Evolutionary conservation across 371 early-diverging fungal species (phyloP), one percentile per base, ranked within the genome.

Genomic region (Basidiobolus meristosporus): DNA sequence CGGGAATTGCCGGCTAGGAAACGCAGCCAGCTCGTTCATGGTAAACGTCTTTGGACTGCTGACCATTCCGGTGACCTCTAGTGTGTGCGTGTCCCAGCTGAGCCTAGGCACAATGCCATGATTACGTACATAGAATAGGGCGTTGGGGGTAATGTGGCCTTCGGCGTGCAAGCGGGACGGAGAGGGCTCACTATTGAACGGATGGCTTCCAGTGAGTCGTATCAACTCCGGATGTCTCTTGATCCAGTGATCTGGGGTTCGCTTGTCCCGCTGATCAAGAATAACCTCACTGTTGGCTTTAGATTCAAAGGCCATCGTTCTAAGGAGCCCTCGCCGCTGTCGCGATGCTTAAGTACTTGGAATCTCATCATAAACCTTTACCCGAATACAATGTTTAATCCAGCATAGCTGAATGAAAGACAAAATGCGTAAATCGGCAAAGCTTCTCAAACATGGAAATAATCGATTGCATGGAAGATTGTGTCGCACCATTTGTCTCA

Each of bases 81-180:
- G 43, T 6, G 44, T 43, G 38, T 59, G 62, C 0, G 59, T 43
- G 11, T 64, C 51, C 36, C 50, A 57, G 23, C 61, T 55, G 34
- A 79, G 52, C 34, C 68, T 50, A 33, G 88, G 85, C 6, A 86
- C 86, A 34, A 82, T 65, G 1, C 83, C 73, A 52, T 88, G 88
- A 60, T 83, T 84, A 21, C 88, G 70, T 15, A 76, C 72, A 53
- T 68, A 68, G 47, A 71, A 70, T 21, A 72, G 42, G 15, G 63
- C 42, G 17, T 47, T 52, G 15, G 73, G 68, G 1, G 75, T 76
- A 36, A 74, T 53, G 32, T 59, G 68, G 2, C 65, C 71, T 29
- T 54, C 37, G 29, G 57, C 50, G 29, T 61, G 23, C 19, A 74
- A 54, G 31, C 49, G 31, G n/a, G 53, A 46, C 16, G 63, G 40